Evolutionary conservation across 2,329 filamentous ascomycete species (phyloP).

Genomic region (Sphaerulina vaccinii): DNA sequence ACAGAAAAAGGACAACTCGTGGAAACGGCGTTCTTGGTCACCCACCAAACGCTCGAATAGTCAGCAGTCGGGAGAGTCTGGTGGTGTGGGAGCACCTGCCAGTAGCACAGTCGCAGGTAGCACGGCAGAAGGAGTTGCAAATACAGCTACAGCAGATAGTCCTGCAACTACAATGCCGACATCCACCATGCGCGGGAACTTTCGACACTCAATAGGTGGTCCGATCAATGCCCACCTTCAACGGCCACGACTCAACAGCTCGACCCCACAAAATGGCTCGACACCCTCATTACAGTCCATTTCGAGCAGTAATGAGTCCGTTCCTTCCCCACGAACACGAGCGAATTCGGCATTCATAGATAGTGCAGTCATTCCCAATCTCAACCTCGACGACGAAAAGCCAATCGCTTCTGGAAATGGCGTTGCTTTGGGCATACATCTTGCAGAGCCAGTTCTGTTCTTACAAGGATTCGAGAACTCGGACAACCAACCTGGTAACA

Average conservation of each 20-base stretch:
- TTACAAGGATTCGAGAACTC: slow-evolving; percentile 75
- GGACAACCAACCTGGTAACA: slow-evolving; percentile 62
- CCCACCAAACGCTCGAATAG: slow-evolving; percentile 29
- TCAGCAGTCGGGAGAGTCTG: slow-evolving; percentile 23
- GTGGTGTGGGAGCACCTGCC: neutral
- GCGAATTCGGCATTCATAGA: slow-evolving; percentile 21
- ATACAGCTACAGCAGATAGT: slow-evolving; percentile 4
- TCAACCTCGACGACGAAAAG: slow-evolving; percentile 54
- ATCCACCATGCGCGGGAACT: slow-evolving; percentile 39
- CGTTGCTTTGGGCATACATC: slow-evolving; percentile 68
- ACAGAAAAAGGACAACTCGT: slow-evolving; percentile 20
- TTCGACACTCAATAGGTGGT: slow-evolving; percentile 42
- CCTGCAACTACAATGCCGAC: slow-evolving; percentile 1
- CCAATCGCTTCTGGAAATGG: slow-evolving; percentile 77
- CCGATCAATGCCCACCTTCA: slow-evolving; percentile 41
- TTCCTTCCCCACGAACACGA: slow-evolving; percentile 21
- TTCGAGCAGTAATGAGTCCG: slow-evolving; percentile 16
- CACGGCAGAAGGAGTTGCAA: slow-evolving; percentile 12
- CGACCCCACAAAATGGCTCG: slow-evolving; percentile 40
- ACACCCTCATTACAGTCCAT: slow-evolving; percentile 17
- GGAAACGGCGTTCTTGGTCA: slow-evolving; percentile 36
- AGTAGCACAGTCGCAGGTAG: neutral
- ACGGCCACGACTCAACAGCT: slow-evolving; percentile 44
- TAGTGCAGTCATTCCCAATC: slow-evolving; percentile 30
- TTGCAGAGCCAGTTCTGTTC: slow-evolving; percentile 79